These are phyloP conservation scores for Laetiporus sulphureus DNA, from an alignment of 1,284 basidiomycete genomes.

Conservation along the genomic window DNA sequence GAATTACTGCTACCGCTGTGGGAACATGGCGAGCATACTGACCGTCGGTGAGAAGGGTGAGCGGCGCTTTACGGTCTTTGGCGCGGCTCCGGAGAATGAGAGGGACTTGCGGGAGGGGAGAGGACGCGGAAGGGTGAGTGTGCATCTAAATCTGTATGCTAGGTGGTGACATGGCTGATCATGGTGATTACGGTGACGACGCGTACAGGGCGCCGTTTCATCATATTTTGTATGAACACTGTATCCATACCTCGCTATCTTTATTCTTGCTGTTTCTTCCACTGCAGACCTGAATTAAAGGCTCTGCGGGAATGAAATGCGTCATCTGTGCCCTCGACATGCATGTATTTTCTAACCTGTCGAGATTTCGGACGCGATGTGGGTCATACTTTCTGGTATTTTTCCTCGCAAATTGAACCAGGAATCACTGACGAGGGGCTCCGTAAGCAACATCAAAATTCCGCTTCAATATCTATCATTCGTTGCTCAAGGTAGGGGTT, in stretches of 20 bases:
- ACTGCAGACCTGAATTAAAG: neutral
- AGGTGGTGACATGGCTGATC: no score
- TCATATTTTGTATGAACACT: neutral
- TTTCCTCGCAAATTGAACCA: no score
- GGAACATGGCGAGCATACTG: slow-evolving; percentile 75
- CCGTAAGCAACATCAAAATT: no score
- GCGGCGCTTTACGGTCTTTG: slow-evolving; percentile 71
- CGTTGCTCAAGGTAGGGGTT: no score
- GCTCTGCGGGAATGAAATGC: no score
- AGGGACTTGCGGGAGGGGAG: slow-evolving; percentile 63
- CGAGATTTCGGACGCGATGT: no score
- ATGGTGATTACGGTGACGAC: neutral
- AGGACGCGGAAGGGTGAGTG: slow-evolving; percentile 54
- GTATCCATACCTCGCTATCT: neutral
- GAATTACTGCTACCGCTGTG: slow-evolving; percentile 89
- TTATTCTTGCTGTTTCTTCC: neutral
- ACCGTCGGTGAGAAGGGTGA: slow-evolving; percentile 62
- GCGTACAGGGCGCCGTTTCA: slow-evolving; percentile 1
- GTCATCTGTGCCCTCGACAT: no score
- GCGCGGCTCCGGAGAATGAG: slow-evolving; percentile 82
- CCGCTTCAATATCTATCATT: no score
- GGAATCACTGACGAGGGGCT: no score
- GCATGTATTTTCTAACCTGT: no score
- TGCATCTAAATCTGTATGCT: no score
- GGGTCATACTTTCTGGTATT: no score